These are phyloP conservation scores for Cladorrhinum sp. DNA, from an alignment of 2,329 filamentous ascomycete genomes.

Conservation along the genomic window DNA sequence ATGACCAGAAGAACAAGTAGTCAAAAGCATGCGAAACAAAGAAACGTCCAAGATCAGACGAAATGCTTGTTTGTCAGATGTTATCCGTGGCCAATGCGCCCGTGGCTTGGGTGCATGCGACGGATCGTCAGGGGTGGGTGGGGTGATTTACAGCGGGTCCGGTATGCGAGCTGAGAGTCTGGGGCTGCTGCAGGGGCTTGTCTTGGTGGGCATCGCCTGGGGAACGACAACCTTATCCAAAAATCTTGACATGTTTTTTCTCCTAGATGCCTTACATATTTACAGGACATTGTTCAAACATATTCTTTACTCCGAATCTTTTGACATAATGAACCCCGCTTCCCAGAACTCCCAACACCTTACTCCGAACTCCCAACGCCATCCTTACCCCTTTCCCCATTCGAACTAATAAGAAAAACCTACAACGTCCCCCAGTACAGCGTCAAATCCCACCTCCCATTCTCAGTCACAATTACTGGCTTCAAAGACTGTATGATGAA, in stretches of 20 bases:
- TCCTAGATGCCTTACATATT: not conserved
- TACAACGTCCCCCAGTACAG: slow-evolving; percentile 17
- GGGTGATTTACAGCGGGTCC: not conserved
- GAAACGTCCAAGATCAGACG: slow-evolving; percentile 6
- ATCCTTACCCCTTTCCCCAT: too few relatives aligned
- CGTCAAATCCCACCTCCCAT: slow-evolving; percentile 19
- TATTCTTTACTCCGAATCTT: too few relatives aligned
- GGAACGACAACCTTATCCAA: not conserved
- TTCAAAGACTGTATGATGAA: slow-evolving; percentile 17
- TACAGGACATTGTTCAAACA: too few relatives aligned
- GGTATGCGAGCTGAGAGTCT: not conserved
- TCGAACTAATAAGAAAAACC: not conserved
- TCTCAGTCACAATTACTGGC: slow-evolving; percentile 17
- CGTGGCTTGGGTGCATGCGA: not conserved
- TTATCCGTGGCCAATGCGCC: slow-evolving; percentile 3
- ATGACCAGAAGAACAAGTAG: not conserved
- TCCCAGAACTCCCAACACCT: not conserved
- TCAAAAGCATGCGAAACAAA: not conserved
- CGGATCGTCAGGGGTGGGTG: slow-evolving; percentile 4
- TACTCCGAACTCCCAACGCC: not conserved
- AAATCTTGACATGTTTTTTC: not conserved
- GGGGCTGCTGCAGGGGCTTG: not conserved
- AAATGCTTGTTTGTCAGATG: slow-evolving; percentile 2
- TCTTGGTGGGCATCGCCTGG: not conserved
- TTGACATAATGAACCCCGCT: too few relatives aligned